Base-by-base conservation (phyloP, 306 rosid genomes). In the Cucurbita pepo region DNA sequence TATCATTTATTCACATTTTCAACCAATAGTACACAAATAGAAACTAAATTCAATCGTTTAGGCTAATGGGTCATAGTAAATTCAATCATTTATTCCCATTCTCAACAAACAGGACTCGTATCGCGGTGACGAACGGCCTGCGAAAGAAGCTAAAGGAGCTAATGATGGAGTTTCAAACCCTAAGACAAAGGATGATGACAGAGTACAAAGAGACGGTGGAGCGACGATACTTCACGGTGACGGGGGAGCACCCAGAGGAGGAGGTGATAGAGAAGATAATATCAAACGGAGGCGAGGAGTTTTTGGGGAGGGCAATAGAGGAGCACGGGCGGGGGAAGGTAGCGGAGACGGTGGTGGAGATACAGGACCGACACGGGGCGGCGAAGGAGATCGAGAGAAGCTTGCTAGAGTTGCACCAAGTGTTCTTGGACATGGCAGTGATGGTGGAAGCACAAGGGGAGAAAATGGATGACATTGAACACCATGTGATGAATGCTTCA, bases 361-460 rank as follows among this genome's bases (percentile, higher is more conserved):
- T 92, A 6, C 92, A 89, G 60, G 97, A 90, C 71, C 85, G 97
- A 52, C 82, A 88, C 11, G 95, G 85, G 38, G 69, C 95, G 3
- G 96, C 97, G 0, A 88, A 84, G 72, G 97, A 88, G 66, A 81
- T 92, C 0, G 97, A 92, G 84, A 84, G 80, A 83, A 92, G 95
- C 54, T 72, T 92, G 78, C 44, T 92, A 50, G 95, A 92, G 85
- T 83, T 92, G 43, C 97, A 92, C 55, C 92, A 90, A 73, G 86
- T 92, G 79, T 92, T 90, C 38, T 58, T 92, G 78, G 96, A 92
- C 52, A 92, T 92, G 97, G 96, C 96, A 15, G 97, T 92, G 7
- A 84, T 89, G 97, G 97, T 92, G 74, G 97, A 92, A 65, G 92
- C 92, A 1, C 97, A 92, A 37, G 97, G 96, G 10, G 97, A 90